A percentile compares a stretch with the other conserved stretches of the same genome.
These are phyloP conservation scores for Ganoderma sinense DNA, from an alignment of 1,284 basidiomycete species.

Conservation along the genomic window DNA sequence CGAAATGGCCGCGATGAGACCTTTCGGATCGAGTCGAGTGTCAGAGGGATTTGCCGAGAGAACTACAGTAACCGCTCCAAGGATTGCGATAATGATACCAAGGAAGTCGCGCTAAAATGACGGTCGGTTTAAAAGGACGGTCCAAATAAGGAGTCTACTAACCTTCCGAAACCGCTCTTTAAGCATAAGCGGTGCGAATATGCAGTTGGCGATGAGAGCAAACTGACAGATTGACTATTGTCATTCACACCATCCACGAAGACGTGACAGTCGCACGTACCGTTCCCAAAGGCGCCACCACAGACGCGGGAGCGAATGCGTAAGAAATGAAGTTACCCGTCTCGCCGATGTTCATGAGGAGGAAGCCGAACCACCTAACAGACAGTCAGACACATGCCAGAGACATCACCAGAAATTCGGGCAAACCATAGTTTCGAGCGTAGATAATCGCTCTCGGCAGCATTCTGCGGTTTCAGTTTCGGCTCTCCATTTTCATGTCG, in stretches of 20 bases:
- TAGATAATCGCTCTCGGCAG: conserved; percentile 72
- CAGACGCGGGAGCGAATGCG: conserved; percentile 87
- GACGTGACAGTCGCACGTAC: conserved; percentile 53
- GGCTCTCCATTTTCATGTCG: conserved; percentile 36
- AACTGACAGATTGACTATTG: conserved; percentile 53
- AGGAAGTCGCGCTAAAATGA: conserved; percentile 75
- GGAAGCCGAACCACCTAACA: conserved; percentile 88
- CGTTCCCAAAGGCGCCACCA: conserved; percentile 96
- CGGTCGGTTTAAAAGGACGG: conserved; percentile 12
- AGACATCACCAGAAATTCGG: conserved; percentile 10
- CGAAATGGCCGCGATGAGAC: conserved; percentile 74
- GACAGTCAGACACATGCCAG: not conserved
- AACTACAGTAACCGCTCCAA: conserved; percentile 94
- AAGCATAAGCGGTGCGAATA: conserved; percentile 92
- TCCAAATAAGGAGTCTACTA: conserved; percentile 15
- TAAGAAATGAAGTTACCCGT: conserved; percentile 92
- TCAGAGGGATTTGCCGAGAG: conserved; percentile 79
- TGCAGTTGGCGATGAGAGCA: conserved; percentile 93
- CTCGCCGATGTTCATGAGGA: conserved; percentile 93
- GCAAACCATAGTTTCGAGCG: conserved; percentile 82
- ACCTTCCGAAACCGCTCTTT: conserved; percentile 80
- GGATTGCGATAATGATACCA: conserved; percentile 83
- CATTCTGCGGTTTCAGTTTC: conserved; percentile 43
- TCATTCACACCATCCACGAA: not conserved
- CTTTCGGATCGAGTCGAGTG: conserved; percentile 71